A percentile compares a stretch with the other conserved stretches of the same genome.
Evolutionary conservation across 2,329 filamentous ascomycete species (phyloP).

Genomic region (Metarhizium brunneum): DNA sequence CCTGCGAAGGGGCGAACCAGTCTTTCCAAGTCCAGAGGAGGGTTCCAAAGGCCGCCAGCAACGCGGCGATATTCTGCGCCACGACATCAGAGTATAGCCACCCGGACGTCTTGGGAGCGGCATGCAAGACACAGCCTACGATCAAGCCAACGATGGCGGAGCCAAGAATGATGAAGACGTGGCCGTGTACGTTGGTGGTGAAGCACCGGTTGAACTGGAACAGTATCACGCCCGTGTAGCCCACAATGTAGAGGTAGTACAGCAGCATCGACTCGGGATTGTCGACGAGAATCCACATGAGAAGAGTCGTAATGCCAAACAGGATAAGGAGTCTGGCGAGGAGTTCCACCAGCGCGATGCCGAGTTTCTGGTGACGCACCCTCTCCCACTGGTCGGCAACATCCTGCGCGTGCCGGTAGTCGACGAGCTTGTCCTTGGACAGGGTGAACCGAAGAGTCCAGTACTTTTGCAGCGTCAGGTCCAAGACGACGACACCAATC

Average conservation of each 20-base stretch:
- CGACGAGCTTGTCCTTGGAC: constrained; percentile 22
- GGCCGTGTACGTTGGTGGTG: constrained; percentile 23
- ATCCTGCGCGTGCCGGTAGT: constrained; percentile 15
- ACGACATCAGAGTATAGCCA: constrained; percentile 23
- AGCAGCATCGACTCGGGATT: constrained; percentile 19
- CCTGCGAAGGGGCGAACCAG: constrained; percentile 4
- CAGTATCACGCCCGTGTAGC: constrained; percentile 26
- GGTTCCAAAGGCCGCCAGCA: constrained; percentile 21
- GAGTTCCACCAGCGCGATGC: background rate
- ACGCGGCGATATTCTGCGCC: constrained; percentile 20
- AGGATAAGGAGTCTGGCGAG: background rate
- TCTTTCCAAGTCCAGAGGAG: constrained; percentile 21
- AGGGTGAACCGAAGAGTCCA: constrained; percentile 24
- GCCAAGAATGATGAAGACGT: constrained; percentile 23
- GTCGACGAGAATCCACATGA: constrained; percentile 11
- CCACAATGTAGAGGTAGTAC: constrained; percentile 25
- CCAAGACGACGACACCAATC: constrained; percentile 26
- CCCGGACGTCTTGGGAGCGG: constrained; percentile 15
- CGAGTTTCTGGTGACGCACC: constrained; percentile 2
- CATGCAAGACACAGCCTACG: constrained; percentile 22
- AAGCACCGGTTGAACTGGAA: constrained; percentile 32
- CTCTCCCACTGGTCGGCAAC: constrained; percentile 13
- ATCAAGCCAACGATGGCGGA: constrained; percentile 21
- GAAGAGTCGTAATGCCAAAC: background rate
- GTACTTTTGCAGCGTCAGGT: constrained; percentile 25